These are phyloP conservation scores for Salix caprea DNA, from an alignment of 345 rosid genomes.

Conservation along the genomic window DNA sequence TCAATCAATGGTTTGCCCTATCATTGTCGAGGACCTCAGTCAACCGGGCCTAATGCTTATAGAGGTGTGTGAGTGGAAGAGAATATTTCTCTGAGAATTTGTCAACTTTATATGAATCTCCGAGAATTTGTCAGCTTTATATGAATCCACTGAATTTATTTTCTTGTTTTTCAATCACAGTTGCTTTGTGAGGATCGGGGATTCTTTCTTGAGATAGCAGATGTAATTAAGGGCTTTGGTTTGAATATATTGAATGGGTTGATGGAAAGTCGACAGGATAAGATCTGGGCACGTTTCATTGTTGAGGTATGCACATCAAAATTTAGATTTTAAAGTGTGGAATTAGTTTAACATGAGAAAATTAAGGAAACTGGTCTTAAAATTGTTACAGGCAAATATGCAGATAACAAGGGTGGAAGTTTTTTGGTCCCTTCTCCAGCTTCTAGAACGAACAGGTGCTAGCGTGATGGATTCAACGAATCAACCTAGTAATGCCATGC, in stretches of 20 bases:
- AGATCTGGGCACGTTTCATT: conserved; percentile 77
- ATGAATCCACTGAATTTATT: neutral
- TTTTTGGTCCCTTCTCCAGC: conserved; percentile 74
- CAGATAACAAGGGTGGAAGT: conserved; percentile 64
- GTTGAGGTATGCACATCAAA: conserved; percentile 53
- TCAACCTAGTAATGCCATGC: conserved; percentile 22
- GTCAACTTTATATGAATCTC: neutral
- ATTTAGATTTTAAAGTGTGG: neutral
- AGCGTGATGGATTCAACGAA: conserved; percentile 27
- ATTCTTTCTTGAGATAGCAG: conserved; percentile 79
- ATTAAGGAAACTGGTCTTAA: conserved; percentile 3
- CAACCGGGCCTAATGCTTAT: conserved; percentile 76
- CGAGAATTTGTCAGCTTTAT: neutral
- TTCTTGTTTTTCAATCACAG: conserved; percentile 31
- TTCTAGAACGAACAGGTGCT: conserved; percentile 45
- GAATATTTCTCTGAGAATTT: neutral
- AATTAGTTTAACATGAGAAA: neutral
- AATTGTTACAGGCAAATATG: conserved; percentile 48
- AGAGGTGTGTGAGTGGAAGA: conserved; percentile 44
- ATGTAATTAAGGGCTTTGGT: conserved; percentile 62
- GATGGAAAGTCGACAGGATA: conserved; percentile 56
- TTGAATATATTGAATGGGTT: conserved; percentile 75
- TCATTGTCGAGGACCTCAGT: conserved; percentile 73
- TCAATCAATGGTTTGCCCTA: conserved; percentile 62
- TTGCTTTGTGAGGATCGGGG: conserved; percentile 78